A percentile compares a stretch with the other conserved stretches of the same genome.
phyloP scores from a whole-genome alignment of 768 basidiomycete genomes.

The Psilocybe sp. region DNA sequence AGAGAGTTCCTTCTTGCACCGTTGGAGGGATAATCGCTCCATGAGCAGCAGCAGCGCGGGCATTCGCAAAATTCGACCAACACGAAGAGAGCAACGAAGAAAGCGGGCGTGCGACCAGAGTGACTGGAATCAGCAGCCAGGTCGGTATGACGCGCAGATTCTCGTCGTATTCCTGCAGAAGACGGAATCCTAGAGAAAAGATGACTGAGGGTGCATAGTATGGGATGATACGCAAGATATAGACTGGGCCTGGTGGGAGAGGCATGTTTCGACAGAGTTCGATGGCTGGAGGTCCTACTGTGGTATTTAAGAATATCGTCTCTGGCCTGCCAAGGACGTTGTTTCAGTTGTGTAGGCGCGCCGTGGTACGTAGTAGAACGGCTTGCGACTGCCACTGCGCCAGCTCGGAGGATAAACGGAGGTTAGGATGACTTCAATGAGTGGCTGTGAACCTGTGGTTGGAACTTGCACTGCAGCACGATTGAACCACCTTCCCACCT shows the following conservation, averaged over 20 bases:
- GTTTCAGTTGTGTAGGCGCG: no score
- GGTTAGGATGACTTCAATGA: no score
- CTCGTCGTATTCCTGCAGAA: slow-evolving; percentile 1
- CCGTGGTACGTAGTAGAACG: no score
- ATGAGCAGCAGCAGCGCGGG: slow-evolving; percentile 10
- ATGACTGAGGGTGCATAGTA: slow-evolving; percentile 10
- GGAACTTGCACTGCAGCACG: no score
- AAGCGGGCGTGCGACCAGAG: slow-evolving; percentile 6
- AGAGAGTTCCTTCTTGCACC: slow-evolving; percentile 10
- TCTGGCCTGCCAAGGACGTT: no score
- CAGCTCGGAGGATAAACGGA: no score
- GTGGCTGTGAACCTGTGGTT: no score
- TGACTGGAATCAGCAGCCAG: slow-evolving; percentile 4
- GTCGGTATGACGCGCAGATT: slow-evolving; percentile 1
- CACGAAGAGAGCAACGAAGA: slow-evolving; percentile 2
- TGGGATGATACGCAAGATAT: slow-evolving; percentile 10
- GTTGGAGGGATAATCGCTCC: slow-evolving; percentile 16
- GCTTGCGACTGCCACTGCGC: no score
- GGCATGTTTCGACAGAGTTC: slow-evolving; percentile 1
- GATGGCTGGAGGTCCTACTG: no score
- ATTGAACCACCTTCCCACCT: no score
- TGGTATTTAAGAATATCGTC: no score
- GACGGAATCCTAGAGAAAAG: slow-evolving; percentile 5
- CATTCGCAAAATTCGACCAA: slow-evolving; percentile 8
- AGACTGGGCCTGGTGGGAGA: slow-evolving; percentile 8